A percentile compares a stretch with the other conserved stretches of the same genome.
Conservation (phyloP, 257 asterid species). For the Gardenia jasminoides region DNA sequence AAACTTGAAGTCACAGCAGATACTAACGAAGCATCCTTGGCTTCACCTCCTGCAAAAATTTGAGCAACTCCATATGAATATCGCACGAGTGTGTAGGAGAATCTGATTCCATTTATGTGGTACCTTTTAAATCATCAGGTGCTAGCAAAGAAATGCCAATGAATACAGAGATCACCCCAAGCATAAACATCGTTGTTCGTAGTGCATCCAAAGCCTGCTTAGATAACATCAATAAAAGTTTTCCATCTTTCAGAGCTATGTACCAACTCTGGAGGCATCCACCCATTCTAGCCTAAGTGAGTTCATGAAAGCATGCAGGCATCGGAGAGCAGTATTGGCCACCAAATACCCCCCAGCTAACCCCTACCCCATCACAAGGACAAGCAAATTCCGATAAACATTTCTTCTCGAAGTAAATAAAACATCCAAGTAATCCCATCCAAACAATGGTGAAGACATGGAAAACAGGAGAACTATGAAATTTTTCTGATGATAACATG, state of each 20-base stretch:
- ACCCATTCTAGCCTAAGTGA: background rate
- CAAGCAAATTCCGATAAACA: background rate
- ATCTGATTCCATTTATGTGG: slow-evolving; percentile 7
- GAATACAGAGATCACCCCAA: slow-evolving; percentile 88
- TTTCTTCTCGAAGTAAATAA: background rate
- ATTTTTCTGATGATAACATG: background rate
- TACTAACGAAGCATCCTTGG: slow-evolving; percentile 55
- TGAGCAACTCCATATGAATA: slow-evolving; percentile 6
- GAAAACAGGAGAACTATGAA: background rate
- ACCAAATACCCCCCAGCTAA: background rate
- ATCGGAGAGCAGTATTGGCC: background rate
- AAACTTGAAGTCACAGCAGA: slow-evolving; percentile 53
- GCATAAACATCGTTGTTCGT: slow-evolving; percentile 86
- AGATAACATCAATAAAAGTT: slow-evolving; percentile 16
- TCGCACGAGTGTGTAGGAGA: background rate
- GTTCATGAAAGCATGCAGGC: background rate
- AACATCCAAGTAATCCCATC: background rate
- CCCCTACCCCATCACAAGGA: background rate
- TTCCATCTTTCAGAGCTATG: background rate
- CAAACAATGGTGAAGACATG: background rate
- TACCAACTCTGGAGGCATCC: background rate
- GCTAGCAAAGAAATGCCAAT: slow-evolving; percentile 94
- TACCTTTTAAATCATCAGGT: slow-evolving; percentile 95
- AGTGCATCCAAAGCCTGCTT: slow-evolving; percentile 84
- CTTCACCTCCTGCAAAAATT: slow-evolving; percentile 59